Evolutionary conservation across 2,329 filamentous ascomycete genomes (phyloP).

Genomic region (Akanthomyces dipterigenus): DNA sequence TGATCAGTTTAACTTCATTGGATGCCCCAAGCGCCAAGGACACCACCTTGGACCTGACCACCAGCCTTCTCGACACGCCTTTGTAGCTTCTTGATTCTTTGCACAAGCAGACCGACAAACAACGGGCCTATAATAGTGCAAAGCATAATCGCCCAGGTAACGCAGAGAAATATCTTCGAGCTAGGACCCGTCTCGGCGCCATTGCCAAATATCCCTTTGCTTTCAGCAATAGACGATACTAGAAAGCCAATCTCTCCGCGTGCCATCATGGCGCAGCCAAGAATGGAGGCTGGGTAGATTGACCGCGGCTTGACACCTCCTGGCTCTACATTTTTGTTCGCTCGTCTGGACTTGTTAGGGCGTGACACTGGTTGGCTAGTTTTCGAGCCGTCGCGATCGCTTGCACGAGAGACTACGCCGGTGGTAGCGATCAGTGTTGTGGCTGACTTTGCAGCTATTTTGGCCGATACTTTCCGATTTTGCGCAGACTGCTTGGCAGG

Average conservation of each 20-base stretch:
- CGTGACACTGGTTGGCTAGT: not conserved
- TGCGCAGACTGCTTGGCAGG: not conserved
- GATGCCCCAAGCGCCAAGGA: not conserved
- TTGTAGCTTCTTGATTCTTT: conserved; percentile 32
- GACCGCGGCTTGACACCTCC: conserved; percentile 46
- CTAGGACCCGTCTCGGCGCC: conserved; percentile 1
- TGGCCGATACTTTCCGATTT: not conserved
- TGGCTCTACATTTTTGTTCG: not conserved
- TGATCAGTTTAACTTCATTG: not conserved
- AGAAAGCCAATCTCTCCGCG: conserved; percentile 77
- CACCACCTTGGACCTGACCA: not conserved
- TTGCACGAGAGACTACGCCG: not conserved
- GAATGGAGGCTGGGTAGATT: conserved; percentile 58
- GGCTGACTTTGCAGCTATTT: not conserved
- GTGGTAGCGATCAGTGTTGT: too few species aligned
- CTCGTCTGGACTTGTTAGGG: not conserved
- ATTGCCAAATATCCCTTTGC: conserved; percentile 34
- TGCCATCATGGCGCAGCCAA: conserved; percentile 64
- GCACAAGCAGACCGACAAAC: conserved; percentile 39
- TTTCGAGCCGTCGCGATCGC: not conserved
- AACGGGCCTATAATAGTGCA: conserved; percentile 49
- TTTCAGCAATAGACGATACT: conserved; percentile 62
- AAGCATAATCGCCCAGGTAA: conserved; percentile 48
- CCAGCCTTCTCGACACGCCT: conserved; percentile 8
- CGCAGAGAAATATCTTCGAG: conserved; percentile 44